These are phyloP conservation scores for Dryas drummondii DNA, from an alignment of 306 rosid genomes.

Conservation along the genomic window DNA sequence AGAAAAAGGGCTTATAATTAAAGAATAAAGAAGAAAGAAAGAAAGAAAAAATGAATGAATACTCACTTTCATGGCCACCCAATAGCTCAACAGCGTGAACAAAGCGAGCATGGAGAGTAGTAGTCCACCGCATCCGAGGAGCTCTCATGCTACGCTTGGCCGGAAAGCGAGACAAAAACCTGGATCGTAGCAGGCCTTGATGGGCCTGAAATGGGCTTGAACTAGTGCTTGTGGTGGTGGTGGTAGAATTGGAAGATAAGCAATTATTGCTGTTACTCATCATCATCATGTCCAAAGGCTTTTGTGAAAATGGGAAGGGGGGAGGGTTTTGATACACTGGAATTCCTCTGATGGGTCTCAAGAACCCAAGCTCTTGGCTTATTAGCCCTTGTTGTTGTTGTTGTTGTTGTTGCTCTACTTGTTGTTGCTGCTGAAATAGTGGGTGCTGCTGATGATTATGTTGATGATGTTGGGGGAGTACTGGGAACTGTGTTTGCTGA, in stretches of 20 bases:
- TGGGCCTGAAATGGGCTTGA: conserved; percentile 48
- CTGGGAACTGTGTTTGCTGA: conserved; percentile 22
- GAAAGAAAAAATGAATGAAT: neutral
- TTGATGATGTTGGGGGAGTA: conserved; percentile 16
- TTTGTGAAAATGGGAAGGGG: conserved; percentile 52
- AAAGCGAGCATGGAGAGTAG: conserved; percentile 92
- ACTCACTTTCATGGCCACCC: conserved; percentile 98
- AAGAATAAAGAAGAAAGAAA: too few species aligned
- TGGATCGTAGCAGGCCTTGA: conserved; percentile 60
- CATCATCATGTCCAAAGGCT: conserved; percentile 28
- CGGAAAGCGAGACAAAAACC: conserved; percentile 84
- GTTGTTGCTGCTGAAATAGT: conserved; percentile 31
- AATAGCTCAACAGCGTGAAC: conserved; percentile 96
- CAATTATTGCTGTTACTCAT: neutral
- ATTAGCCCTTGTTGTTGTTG: conserved; percentile 32
- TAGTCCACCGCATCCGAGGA: conserved; percentile 99
- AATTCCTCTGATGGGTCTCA: conserved; percentile 91
- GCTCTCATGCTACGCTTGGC: conserved; percentile 95
- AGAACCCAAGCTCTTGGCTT: conserved; percentile 62
- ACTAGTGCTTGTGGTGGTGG: conserved; percentile 3
- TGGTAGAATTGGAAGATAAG: conserved; percentile 19
- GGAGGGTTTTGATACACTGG: conserved; percentile 84
- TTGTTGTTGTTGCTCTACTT: conserved; percentile 27
- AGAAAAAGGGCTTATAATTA: too few species aligned
- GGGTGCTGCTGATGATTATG: conserved; percentile 17